Base-by-base conservation (phyloP, 768 basidiomycete species). In the Lenzites betulinus region DNA sequence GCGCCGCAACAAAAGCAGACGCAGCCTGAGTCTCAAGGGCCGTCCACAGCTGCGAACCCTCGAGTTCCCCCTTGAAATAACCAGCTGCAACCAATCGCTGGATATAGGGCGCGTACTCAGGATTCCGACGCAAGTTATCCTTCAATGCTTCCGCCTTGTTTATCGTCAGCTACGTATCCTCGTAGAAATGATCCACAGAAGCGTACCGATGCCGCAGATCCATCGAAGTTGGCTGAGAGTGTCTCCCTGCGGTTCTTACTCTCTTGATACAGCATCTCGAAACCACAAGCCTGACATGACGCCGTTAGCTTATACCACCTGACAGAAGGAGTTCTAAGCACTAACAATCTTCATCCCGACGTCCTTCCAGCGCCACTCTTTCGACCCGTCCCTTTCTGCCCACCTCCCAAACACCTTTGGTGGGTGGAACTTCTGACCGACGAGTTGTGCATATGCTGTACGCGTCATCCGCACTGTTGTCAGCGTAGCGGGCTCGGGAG, bases 201-300 rank as follows among this genome's bases (percentile, higher is more conserved):
- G 25, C 64, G 18, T 67, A 89, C 87, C n/a, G 82, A 83, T 47
- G 82, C 77, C 20, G 69, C 67, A 6, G 74, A 63, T 43, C 61
- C 59, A 42, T 67, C 61, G 44, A 54, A 39, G 68, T 74, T 54
- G 82, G 72, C 62, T 2, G 75, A 71, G 68, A 69, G 65, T 50
- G 71, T 76, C 20, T 79, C 78, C 58, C 76, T 74, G 42, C 84
- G 83, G 48, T 81, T 77, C 73, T 90, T 88, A 59, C 84, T 89
- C 70, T 94, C 94, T 70, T 91, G 88, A 71, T 91, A 98, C 41
- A 97, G 81, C 82, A 98, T 99, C 77, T 99, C 97, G 63, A 98
- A 98, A 1, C 97, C 97, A 63, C 93, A 93, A 2, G 94, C 88
- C 89, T 95, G 68, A 8, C 51, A 23, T 11, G 11, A 23, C 28